phyloP scores from a whole-genome alignment of 805 yeast genomes.

The Suhomyces sp. region DNA sequence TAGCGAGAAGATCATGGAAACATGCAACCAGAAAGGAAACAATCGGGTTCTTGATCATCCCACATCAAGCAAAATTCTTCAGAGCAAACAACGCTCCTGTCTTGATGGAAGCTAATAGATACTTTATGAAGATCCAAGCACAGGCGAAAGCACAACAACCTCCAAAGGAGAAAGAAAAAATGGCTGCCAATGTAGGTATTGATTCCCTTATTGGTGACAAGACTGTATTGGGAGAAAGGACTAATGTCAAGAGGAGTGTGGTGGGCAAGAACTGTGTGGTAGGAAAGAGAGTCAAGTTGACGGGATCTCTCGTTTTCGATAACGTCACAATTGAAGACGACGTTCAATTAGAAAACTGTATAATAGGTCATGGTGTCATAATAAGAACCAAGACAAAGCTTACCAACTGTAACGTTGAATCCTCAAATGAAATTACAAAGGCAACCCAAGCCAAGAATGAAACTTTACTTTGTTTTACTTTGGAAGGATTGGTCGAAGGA shows the following conservation, averaged over 20 bases:
- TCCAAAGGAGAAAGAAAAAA: conserved; percentile 45
- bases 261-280: conserved; percentile 72
- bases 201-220: conserved; percentile 77
- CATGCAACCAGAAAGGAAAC: conserved; percentile 60
- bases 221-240: conserved; percentile 73
- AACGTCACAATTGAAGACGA: conserved; percentile 77
- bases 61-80: conserved; percentile 66
- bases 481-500: conserved; percentile 40
- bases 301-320: conserved; percentile 79
- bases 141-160: conserved; percentile 27
- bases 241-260: conserved; percentile 83
- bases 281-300: conserved; percentile 84
- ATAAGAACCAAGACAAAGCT: conserved; percentile 65
- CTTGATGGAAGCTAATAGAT: conserved; percentile 86
- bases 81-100: conserved; percentile 78
- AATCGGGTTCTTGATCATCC: conserved; percentile 69
- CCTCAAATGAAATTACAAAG: conserved; percentile 64
- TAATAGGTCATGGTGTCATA: conserved; percentile 69
- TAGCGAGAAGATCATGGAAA: conserved; percentile 91
- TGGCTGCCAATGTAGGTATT: conserved; percentile 76
- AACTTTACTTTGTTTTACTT: conserved; percentile 45
- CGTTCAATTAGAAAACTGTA: conserved; percentile 78
- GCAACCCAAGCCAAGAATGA: conserved; percentile 60
- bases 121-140: conserved; percentile 66
- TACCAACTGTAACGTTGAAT: conserved; percentile 83